phyloP scores from a whole-genome alignment of 2,329 filamentous ascomycete species.

The Sarocladium strictum region DNA sequence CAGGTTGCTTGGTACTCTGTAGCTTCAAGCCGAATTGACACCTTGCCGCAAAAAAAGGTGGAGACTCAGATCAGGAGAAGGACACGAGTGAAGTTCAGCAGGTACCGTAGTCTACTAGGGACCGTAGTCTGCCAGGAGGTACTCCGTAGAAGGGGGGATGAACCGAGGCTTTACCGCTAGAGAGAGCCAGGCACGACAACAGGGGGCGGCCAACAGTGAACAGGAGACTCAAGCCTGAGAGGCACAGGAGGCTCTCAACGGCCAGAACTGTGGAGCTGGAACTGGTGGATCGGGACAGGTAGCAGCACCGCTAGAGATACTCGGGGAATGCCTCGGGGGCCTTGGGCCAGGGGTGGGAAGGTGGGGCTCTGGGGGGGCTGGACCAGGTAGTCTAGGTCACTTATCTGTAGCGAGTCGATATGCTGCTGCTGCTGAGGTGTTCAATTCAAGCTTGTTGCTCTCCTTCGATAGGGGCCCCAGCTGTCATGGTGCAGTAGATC shows the following conservation, averaged over 20 bases:
- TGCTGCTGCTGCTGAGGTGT: neutral
- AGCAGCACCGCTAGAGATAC: neutral
- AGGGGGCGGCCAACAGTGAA: neutral
- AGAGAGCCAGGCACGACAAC: neutral
- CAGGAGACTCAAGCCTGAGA: no score
- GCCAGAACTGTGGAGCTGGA: neutral
- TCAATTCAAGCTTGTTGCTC: no score
- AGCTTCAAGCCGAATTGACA: constrained; percentile 15
- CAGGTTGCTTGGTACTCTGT: neutral
- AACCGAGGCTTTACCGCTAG: constrained; percentile 3
- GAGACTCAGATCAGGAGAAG: constrained; percentile 5
- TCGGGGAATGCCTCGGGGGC: neutral
- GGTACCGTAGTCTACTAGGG: neutral
- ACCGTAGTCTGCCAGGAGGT: no score
- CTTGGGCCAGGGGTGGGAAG: neutral
- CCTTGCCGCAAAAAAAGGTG: constrained; percentile 13
- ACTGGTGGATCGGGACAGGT: neutral
- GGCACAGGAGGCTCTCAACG: neutral
- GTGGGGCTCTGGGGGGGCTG: neutral
- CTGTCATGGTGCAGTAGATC: neutral
- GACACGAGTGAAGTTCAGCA: neutral
- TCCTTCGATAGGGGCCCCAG: neutral
- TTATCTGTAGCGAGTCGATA: neutral
- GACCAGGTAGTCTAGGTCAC: neutral
- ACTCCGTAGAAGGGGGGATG: no score